These are phyloP conservation scores for Cicer cuneatum DNA, from an alignment of 306 rosid genomes.

Conservation along the genomic window DNA sequence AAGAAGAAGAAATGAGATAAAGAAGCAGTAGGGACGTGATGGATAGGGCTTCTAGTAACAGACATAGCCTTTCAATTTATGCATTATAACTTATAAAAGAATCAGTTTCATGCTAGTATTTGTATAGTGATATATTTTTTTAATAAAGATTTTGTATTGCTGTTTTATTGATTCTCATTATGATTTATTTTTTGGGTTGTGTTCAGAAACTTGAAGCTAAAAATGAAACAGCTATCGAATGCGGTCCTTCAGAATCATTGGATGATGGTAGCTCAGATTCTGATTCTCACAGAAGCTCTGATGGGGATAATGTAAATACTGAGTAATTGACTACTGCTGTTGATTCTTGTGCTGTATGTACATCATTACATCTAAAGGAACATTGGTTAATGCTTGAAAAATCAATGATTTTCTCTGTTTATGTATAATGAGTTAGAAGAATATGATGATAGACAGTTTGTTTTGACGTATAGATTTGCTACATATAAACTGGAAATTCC, in stretches of 20 bases:
- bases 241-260: background rate
- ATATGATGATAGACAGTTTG: background rate
- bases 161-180: conserved; percentile 1
- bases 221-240: background rate
- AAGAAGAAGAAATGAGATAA: no score
- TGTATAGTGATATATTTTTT: background rate
- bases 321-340: conserved; percentile 25
- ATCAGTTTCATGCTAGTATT: background rate
- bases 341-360: conserved; percentile 29
- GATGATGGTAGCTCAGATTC: conserved; percentile 23
- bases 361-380: background rate
- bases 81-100: background rate
- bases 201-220: conserved; percentile 32
- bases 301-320: conserved; percentile 44
- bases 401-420: conserved; percentile 16
- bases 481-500: background rate
- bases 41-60: no score
- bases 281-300: conserved; percentile 35
- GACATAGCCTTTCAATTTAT: background rate
- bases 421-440: conserved; percentile 12
- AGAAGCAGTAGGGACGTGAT: no score
- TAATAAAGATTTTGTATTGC: background rate
- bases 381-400: background rate
- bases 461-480: conserved; percentile 35
- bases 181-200: conserved; percentile 4